phyloP scores from a whole-genome alignment of 345 rosid species.

The Chamaenerion angustifolium region DNA sequence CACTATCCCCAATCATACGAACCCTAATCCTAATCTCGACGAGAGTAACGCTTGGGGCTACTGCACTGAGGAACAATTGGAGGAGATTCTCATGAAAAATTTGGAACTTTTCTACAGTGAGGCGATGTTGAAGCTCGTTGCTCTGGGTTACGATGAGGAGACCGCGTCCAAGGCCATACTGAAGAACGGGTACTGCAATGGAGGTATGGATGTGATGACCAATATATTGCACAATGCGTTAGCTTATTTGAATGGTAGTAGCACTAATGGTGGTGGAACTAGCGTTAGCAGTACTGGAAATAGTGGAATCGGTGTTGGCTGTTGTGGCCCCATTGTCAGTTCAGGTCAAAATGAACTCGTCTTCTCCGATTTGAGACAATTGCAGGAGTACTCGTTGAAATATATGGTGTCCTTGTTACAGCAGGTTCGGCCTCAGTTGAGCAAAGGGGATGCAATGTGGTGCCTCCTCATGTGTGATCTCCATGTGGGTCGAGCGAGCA shows the following conservation, averaged over 20 bases:
- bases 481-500: slow-evolving; percentile 68
- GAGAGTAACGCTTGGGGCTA: slow-evolving; percentile 61
- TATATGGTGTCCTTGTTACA: slow-evolving; percentile 84
- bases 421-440: slow-evolving; percentile 65
- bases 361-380: slow-evolving; percentile 59
- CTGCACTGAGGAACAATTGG: slow-evolving; percentile 78
- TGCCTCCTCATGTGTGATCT: slow-evolving; percentile 89
- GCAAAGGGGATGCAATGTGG: slow-evolving; percentile 96
- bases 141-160: slow-evolving; percentile 59
- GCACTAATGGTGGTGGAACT: slow-evolving; percentile 10
- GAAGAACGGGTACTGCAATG: slow-evolving; percentile 73
- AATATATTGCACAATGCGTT: slow-evolving; percentile 63
- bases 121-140: slow-evolving; percentile 55
- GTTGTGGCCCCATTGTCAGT: neutral
- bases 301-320: too few species aligned
- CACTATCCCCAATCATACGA: neutral
- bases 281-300: too few species aligned
- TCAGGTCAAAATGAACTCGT: slow-evolving; percentile 41
- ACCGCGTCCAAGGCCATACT: slow-evolving; percentile 61
- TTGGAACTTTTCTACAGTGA: slow-evolving; percentile 51
- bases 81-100: slow-evolving; percentile 52
- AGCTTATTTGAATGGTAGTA: slow-evolving; percentile 45
- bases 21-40: slow-evolving; percentile 22
- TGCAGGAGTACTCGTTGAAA: slow-evolving; percentile 69
- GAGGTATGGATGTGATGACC: slow-evolving; percentile 74